phyloP scores from a whole-genome alignment of 1,284 basidiomycete genomes.

The Leccinum pachyderme region DNA sequence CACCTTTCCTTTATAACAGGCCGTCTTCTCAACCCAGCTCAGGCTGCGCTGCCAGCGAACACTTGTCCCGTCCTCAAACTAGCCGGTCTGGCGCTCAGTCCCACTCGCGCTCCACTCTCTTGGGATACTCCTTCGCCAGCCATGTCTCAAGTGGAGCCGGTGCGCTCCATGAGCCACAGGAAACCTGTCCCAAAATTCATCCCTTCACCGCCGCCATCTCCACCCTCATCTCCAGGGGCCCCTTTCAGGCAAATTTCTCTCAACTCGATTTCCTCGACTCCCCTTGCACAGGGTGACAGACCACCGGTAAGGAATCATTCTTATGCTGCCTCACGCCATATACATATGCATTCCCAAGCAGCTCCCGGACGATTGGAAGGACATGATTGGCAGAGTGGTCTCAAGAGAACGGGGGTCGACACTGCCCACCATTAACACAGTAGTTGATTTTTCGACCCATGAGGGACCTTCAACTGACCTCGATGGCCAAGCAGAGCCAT shows the following conservation, averaged over 20 bases:
- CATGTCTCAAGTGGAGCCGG: conserved; percentile 31
- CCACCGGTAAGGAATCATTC: conserved; percentile 42
- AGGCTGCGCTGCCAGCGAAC: conserved; percentile 18
- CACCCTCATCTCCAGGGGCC: conserved; percentile 30
- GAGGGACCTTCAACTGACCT: conserved; percentile 30
- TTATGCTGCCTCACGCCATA: neutral
- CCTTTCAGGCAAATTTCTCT: conserved; percentile 33
- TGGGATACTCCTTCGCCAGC: conserved; percentile 6
- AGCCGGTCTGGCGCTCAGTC: conserved; percentile 14
- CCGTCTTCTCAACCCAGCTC: conserved; percentile 32
- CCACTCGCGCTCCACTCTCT: conserved; percentile 4
- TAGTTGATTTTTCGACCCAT: conserved; percentile 35
- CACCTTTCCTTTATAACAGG: conserved; percentile 33
- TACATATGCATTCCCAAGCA: conserved; percentile 26
- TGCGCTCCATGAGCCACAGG: conserved; percentile 55
- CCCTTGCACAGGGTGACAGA: conserved; percentile 33
- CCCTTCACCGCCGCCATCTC: conserved; percentile 56
- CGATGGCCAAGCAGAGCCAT: conserved; percentile 33
- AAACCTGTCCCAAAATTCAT: conserved; percentile 65
- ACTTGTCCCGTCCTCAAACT: conserved; percentile 13
- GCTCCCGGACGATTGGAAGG: conserved; percentile 53
- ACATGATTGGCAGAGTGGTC: conserved; percentile 41
- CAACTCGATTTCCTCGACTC: conserved; percentile 23
- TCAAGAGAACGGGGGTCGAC: conserved; percentile 34
- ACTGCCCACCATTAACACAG: conserved; percentile 36